Evolutionary conservation across 768 basidiomycete genomes (phyloP).

Genomic region (Auricularia heimuer): DNA sequence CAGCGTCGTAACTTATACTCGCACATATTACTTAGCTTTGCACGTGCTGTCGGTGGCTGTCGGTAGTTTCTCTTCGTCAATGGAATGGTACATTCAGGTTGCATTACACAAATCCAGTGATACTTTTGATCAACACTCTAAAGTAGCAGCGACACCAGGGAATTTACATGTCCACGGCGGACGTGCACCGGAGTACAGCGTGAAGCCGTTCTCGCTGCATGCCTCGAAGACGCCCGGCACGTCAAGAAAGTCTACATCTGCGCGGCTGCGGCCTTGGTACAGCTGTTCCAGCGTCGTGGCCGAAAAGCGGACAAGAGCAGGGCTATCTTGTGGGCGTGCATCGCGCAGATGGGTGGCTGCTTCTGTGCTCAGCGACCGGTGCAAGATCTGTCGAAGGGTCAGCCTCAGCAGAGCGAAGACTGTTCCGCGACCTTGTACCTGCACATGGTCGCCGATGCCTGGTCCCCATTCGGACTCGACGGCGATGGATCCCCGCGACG

Average conservation of each 20-base stretch:
- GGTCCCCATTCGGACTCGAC: slow-evolving; percentile 47
- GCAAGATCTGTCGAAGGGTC: slow-evolving; percentile 1
- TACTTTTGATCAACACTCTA: background rate
- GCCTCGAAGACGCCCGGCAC: slow-evolving; percentile 31
- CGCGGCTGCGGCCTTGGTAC: background rate
- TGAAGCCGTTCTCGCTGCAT: slow-evolving; percentile 46
- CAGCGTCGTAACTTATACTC: too few species aligned
- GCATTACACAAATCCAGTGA: too few species aligned
- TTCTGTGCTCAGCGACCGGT: background rate
- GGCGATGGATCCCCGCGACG: slow-evolving; percentile 56
- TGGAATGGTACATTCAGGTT: too few species aligned
- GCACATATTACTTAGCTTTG: too few species aligned
- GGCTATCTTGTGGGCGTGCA: background rate
- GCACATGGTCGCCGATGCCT: slow-evolving; percentile 36
- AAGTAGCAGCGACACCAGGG: background rate
- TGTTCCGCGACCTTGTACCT: slow-evolving; percentile 27
- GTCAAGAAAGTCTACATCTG: slow-evolving; percentile 9
- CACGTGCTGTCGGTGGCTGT: too few species aligned
- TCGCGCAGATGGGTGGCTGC: background rate
- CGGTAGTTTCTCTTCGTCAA: too few species aligned
- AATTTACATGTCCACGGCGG: background rate
- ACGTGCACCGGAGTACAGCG: background rate
- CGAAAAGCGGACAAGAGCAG: background rate
- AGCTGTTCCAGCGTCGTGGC: background rate
- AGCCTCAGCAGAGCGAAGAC: background rate